These are phyloP conservation scores for Fomitopsis palustris DNA, from an alignment of 1,284 basidiomycete species.

Conservation along the genomic window DNA sequence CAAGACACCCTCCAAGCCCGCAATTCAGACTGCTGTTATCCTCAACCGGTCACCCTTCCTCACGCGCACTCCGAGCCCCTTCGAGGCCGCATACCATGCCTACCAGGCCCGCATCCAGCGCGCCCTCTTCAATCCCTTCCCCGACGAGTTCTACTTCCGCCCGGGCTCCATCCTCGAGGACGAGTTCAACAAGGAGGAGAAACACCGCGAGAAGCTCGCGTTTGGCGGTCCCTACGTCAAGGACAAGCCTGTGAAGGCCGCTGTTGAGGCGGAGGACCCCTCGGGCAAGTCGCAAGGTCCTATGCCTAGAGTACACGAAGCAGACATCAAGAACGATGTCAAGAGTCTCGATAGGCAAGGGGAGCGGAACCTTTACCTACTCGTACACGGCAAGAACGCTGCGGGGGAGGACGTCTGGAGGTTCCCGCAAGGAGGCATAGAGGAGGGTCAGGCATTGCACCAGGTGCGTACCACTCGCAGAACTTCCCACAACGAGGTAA, in stretches of 20 bases:
- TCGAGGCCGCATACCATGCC: conserved; percentile 84
- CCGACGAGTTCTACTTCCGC: conserved; percentile 94
- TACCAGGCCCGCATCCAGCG: conserved; percentile 86
- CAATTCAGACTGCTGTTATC: conserved; percentile 56
- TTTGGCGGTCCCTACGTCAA: conserved; percentile 47
- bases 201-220: conserved; percentile 61
- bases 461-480: conserved; percentile 38
- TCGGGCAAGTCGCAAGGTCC: conserved; percentile 63
- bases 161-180: conserved; percentile 85
- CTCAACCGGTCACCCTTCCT: conserved; percentile 85
- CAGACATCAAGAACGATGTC: conserved; percentile 60
- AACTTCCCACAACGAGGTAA: not conserved
- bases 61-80: conserved; percentile 70
- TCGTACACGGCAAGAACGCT: conserved; percentile 57
- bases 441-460: conserved; percentile 66
- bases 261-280: conserved; percentile 28
- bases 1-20: conserved; percentile 19
- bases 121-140: conserved; percentile 86
- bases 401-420: conserved; percentile 64
- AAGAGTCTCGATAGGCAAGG: conserved; percentile 80
- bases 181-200: conserved; percentile 75
- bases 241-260: conserved; percentile 29
- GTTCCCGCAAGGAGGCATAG: conserved; percentile 72
- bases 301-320: conserved; percentile 55
- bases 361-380: conserved; percentile 83